phyloP scores from a whole-genome alignment of 192 early-diverging fungal species.

The Backusella tarrabulga region DNA sequence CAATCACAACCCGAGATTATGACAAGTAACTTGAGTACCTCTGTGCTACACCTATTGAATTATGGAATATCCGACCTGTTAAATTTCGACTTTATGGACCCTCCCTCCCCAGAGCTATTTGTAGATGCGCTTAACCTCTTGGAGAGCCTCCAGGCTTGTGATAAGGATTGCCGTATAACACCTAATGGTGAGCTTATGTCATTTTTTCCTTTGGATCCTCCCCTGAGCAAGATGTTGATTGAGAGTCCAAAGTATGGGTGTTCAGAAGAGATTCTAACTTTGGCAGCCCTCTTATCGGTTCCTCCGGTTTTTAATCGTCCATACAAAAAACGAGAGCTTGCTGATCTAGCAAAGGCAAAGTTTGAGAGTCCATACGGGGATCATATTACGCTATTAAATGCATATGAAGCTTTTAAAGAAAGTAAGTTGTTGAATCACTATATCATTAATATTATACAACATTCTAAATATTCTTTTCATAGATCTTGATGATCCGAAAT shows the following conservation, averaged over 20 bases:
- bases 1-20: slow-evolving; percentile 99
- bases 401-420: slow-evolving; percentile 85
- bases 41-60: slow-evolving; percentile 97
- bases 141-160: slow-evolving; percentile 90
- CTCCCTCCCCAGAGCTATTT: slow-evolving; percentile 95
- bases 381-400: slow-evolving; percentile 94
- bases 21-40: slow-evolving; percentile 89
- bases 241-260: slow-evolving; percentile 80
- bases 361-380: slow-evolving; percentile 96
- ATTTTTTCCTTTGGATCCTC: slow-evolving; percentile 97
- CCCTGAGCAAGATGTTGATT: slow-evolving; percentile 92
- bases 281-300: slow-evolving; percentile 91
- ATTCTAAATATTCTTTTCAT: neutral
- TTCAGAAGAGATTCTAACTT: slow-evolving; percentile 92
- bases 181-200: slow-evolving; percentile 81
- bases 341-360: slow-evolving; percentile 86
- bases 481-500: slow-evolving; percentile 68
- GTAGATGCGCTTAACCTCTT: slow-evolving; percentile 96
- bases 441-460: neutral
- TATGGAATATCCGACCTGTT: slow-evolving; percentile 95
- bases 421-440: slow-evolving; percentile 40
- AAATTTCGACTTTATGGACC: slow-evolving; percentile 99
- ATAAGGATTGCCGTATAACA: slow-evolving; percentile 93
- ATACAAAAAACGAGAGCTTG: slow-evolving; percentile 78
- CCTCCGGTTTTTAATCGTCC: slow-evolving; percentile 91